Conservation (phyloP, 2,329 filamentous ascomycete species). For the Knufia petricola region DNA sequence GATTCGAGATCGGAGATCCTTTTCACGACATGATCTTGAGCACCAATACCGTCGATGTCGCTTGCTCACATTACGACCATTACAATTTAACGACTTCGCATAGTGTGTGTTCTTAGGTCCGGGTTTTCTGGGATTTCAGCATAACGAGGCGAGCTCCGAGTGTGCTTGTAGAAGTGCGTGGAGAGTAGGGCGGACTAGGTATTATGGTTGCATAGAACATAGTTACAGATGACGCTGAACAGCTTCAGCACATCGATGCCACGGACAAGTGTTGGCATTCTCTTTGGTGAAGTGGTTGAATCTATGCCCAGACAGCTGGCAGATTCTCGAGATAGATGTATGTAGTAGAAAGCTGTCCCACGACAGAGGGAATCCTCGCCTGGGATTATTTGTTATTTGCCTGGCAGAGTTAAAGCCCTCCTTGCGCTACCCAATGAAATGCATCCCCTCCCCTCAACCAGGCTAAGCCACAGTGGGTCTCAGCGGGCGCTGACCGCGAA, state of each 20-base stretch:
- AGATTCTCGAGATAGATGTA: not conserved
- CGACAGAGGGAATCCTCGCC: no score
- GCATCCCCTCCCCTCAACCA: no score
- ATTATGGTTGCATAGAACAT: not conserved
- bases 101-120: conserved; percentile 7
- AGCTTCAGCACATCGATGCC: not conserved
- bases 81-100: conserved; percentile 5
- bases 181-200: not conserved
- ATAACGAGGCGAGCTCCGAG: not conserved
- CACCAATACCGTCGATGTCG: no score
- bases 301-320: not conserved
- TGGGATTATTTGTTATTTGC: no score
- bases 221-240: not conserved
- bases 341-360: not conserved
- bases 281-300: not conserved
- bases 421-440: no score
- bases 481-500: no score
- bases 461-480: no score
- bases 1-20: not conserved
- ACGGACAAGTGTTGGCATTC: not conserved
- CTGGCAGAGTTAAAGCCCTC: no score
- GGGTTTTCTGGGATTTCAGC: not conserved
- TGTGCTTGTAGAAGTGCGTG: not conserved
- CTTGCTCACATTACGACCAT: not conserved
- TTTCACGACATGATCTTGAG: not conserved